These are phyloP conservation scores for Noccaea bulbosa DNA, from an alignment of 345 rosid genomes.

Conservation along the genomic window DNA sequence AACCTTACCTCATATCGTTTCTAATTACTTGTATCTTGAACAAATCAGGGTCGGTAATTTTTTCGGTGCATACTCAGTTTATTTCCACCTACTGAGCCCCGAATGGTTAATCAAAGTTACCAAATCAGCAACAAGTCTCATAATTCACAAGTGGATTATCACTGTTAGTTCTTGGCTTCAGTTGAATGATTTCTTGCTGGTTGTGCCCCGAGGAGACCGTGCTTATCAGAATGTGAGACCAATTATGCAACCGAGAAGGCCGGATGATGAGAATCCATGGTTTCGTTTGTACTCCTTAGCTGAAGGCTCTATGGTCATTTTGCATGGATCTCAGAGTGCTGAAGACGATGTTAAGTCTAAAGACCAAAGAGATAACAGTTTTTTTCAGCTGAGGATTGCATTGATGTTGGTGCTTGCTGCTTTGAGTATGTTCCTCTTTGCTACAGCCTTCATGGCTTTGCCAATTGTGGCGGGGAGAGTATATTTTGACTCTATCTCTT, in stretches of 20 bases:
- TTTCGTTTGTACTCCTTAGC: background rate
- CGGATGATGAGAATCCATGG: background rate
- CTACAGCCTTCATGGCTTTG: conserved; percentile 30
- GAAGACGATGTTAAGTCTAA: conserved; percentile 2
- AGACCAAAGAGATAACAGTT: conserved; percentile 16
- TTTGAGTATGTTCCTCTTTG: conserved; percentile 20
- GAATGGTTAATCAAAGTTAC: background rate
- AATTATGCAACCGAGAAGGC: conserved; percentile 1
- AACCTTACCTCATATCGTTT: background rate
- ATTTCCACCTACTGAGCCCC: background rate
- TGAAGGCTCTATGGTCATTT: conserved; percentile 25
- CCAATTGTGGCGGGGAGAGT: conserved; percentile 35
- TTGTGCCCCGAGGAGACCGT: conserved; percentile 15
- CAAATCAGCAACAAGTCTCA: background rate
- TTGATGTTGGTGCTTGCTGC: conserved; percentile 35
- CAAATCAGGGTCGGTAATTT: background rate
- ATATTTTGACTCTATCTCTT: background rate
- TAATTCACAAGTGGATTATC: conserved; percentile 29
- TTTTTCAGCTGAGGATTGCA: conserved; percentile 28
- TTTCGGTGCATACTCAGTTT: background rate
- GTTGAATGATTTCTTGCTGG: conserved; percentile 33
- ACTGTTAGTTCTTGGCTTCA: conserved; percentile 33
- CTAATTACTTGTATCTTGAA: background rate
- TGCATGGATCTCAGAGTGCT: conserved; percentile 14
- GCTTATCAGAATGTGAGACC: conserved; percentile 23